A percentile compares a stretch with the other conserved stretches of the same genome.
phyloP scores from a whole-genome alignment of 176 grass and related monocot genomes.

The Triticum timopheevii region DNA sequence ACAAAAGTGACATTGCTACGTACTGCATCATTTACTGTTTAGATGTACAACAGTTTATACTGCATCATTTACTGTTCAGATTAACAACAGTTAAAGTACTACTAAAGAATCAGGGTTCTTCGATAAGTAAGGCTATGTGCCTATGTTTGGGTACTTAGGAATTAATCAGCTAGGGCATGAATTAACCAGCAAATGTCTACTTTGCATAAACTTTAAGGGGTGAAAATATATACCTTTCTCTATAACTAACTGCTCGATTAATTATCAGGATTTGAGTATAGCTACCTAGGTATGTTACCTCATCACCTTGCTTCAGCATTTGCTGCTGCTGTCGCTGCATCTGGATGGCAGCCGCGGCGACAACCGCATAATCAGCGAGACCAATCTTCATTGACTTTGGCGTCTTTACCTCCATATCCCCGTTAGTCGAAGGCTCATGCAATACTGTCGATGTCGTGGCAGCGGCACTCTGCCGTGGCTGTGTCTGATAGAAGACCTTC shows the following conservation, averaged over 20 bases:
- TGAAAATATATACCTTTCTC: neutral
- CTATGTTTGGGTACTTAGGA: neutral
- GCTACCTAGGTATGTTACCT: conserved; percentile 45
- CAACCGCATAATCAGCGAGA: neutral
- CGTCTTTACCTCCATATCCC: conserved; percentile 20
- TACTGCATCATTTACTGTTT: neutral
- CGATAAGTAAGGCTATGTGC: neutral
- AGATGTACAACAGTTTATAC: neutral
- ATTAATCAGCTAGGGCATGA: neutral
- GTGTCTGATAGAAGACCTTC: conserved; percentile 91
- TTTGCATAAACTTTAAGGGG: neutral
- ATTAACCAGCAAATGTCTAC: neutral
- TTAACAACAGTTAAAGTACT: neutral
- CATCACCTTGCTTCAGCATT: conserved; percentile 34
- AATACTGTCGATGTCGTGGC: neutral
- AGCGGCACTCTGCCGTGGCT: conserved; percentile 45
- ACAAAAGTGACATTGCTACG: neutral
- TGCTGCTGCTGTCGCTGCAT: conserved; percentile 28
- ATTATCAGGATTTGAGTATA: neutral
- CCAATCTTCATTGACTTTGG: neutral
- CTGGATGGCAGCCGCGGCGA: neutral
- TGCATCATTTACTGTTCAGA: neutral
- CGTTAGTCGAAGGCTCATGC: conserved; percentile 25
- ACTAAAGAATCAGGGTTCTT: neutral
- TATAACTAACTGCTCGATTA: neutral